phyloP scores from a whole-genome alignment of 2,329 filamentous ascomycete genomes.

The Xylaria sp. region DNA sequence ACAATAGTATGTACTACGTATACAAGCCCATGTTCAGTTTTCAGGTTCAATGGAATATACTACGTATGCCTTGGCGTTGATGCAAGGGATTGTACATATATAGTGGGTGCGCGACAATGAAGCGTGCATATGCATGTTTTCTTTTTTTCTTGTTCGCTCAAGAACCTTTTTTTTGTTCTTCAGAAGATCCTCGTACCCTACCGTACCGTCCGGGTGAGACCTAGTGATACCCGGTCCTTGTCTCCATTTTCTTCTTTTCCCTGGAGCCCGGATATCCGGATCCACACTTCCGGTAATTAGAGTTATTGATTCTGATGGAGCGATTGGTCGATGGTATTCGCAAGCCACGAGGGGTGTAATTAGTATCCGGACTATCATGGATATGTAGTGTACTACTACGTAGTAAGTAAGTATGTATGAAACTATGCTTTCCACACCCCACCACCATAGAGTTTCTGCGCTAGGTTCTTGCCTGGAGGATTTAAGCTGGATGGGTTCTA shows the following conservation, averaged over 20 bases:
- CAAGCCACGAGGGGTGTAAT: conserved; percentile 25
- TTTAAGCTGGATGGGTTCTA: conserved; percentile 13
- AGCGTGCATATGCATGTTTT: conserved; percentile 25
- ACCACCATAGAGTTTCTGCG: conserved; percentile 20
- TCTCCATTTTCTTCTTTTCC: conserved; percentile 25
- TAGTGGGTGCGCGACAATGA: conserved; percentile 5
- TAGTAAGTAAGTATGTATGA: not conserved
- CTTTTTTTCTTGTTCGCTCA: not conserved
- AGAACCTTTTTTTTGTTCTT: not conserved
- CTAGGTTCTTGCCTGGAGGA: conserved; percentile 18
- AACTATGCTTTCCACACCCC: conserved; percentile 8
- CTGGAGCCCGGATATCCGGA: conserved; percentile 32
- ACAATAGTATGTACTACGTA: too few relatives aligned
- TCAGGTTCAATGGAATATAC: not conserved
- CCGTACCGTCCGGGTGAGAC: conserved; percentile 31
- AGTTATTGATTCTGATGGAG: conserved; percentile 19
- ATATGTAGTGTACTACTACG: not conserved
- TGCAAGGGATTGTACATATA: conserved; percentile 39
- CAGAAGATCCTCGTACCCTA: conserved; percentile 8
- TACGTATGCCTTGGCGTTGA: conserved; percentile 31
- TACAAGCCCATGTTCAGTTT: not conserved
- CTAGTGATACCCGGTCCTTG: conserved; percentile 27
- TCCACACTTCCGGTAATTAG: conserved; percentile 33
- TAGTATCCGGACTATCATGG: conserved; percentile 28
- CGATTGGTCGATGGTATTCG: conserved; percentile 22